These are phyloP conservation scores for Leccinum subrobustum DNA, from an alignment of 1,284 basidiomycete genomes.

Conservation along the genomic window DNA sequence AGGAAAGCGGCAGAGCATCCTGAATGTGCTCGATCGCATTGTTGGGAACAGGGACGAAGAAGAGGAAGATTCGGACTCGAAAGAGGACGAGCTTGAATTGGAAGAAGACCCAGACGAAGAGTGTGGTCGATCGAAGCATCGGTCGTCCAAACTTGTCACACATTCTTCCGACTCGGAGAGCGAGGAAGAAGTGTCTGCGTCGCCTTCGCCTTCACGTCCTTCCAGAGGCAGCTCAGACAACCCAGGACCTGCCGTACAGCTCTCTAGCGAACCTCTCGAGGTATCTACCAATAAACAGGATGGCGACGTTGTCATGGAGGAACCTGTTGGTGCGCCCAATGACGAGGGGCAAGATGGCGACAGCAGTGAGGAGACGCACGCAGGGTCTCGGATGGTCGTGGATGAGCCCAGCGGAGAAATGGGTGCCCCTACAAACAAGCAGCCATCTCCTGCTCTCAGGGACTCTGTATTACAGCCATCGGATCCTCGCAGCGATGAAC, in stretches of 20 bases:
- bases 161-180: conserved; percentile 24
- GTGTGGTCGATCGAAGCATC: conserved; percentile 9
- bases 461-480: not conserved
- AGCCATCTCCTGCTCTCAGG: not conserved
- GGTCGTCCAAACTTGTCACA: not conserved
- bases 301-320: conserved; percentile 8
- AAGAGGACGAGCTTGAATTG: conserved; percentile 32
- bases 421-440: not conserved
- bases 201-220: conserved; percentile 7
- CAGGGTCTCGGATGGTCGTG: conserved; percentile 19
- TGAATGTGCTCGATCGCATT: conserved; percentile 19
- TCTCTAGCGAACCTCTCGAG: not conserved
- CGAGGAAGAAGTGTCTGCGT: conserved; percentile 21
- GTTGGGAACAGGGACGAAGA: conserved; percentile 2
- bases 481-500: not conserved
- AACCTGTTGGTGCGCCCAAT: not conserved
- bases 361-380: conserved; percentile 22
- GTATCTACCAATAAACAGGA: not conserved
- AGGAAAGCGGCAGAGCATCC: conserved; percentile 20
- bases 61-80: conserved; percentile 23
- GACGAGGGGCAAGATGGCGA: conserved; percentile 3
- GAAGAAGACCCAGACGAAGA: conserved; percentile 31
- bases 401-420: conserved; percentile 14
- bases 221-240: not conserved
- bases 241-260: not conserved